Evolutionary conservation across 169 alveolate species (phyloP).

Genomic region (Babesia divergens): DNA sequence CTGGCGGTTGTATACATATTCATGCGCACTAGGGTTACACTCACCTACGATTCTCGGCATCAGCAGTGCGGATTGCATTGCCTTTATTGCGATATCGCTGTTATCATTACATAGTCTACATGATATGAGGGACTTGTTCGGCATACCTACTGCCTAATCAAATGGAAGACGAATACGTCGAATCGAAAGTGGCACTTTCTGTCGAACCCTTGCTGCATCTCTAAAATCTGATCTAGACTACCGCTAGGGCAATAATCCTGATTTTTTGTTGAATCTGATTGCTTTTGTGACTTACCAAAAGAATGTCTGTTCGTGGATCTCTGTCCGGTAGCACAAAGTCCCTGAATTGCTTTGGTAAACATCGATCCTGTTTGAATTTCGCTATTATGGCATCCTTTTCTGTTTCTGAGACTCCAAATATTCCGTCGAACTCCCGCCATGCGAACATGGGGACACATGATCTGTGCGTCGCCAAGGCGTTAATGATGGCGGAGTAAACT

Average conservation of each 20-base stretch:
- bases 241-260: conserved; percentile 9
- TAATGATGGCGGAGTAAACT: conserved; percentile 29
- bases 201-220: background rate
- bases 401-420: background rate
- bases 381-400: background rate
- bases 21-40: background rate
- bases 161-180: conserved; percentile 25
- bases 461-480: conserved; percentile 39
- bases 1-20: background rate
- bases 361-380: background rate
- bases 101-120: background rate
- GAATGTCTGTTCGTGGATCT: conserved; percentile 37
- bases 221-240: background rate
- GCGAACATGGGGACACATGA: conserved; percentile 5
- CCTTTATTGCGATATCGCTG: background rate
- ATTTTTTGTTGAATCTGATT: background rate
- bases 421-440: background rate
- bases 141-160: conserved; percentile 9
- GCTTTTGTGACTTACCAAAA: background rate
- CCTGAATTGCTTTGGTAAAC: conserved; percentile 14
- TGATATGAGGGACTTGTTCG: background rate
- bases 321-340: conserved; percentile 8
- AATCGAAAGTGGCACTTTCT: conserved; percentile 27
- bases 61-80: background rate
- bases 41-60: conserved; percentile 9